Conservation (phyloP, 2,329 filamentous ascomycete species). For the Neonectria faginata region DNA sequence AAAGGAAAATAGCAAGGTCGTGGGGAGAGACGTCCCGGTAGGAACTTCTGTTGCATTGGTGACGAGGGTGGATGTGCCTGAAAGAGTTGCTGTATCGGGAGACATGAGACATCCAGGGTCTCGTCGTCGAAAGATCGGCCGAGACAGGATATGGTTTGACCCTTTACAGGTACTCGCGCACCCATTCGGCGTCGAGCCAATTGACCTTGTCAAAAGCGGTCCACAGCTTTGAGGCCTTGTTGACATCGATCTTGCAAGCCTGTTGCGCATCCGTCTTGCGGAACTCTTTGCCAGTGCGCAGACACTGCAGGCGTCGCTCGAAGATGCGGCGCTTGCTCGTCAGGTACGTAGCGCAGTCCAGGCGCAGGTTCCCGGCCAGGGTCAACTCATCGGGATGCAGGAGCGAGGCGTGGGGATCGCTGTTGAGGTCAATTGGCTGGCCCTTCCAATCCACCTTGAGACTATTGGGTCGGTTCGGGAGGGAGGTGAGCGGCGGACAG, state of each 20-base stretch:
- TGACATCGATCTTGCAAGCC: constrained; percentile 98
- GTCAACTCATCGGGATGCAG: constrained; percentile 83
- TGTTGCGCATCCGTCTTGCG: constrained; percentile 96
- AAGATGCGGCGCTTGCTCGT: constrained; percentile 96
- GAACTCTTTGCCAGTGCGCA: constrained; percentile 81
- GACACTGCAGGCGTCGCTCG: constrained; percentile 75
- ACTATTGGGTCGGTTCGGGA: constrained; percentile 74
- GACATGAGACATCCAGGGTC: constrained; percentile 2
- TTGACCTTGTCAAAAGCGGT: constrained; percentile 87
- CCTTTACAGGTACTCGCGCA: constrained; percentile 51
- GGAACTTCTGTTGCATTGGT: constrained; percentile 8
- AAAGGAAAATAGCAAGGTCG: constrained; percentile 29
- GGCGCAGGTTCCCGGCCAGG: constrained; percentile 81
- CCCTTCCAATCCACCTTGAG: constrained; percentile 92
- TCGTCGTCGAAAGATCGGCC: neutral
- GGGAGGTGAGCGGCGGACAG: constrained; percentile 75
- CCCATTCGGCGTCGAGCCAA: constrained; percentile 75
- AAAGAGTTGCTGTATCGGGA: neutral
- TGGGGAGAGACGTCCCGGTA: constrained; percentile 21
- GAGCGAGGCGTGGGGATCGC: constrained; percentile 75
- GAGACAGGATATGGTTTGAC: neutral
- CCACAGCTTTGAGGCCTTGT: constrained; percentile 95
- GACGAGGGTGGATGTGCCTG: neutral
- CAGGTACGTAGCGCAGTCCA: constrained; percentile 89
- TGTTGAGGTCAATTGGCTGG: constrained; percentile 78